Evolutionary conservation across 1,139 yeast species (phyloP).

Genomic region (Groenewaldozyma auringiensis): DNA sequence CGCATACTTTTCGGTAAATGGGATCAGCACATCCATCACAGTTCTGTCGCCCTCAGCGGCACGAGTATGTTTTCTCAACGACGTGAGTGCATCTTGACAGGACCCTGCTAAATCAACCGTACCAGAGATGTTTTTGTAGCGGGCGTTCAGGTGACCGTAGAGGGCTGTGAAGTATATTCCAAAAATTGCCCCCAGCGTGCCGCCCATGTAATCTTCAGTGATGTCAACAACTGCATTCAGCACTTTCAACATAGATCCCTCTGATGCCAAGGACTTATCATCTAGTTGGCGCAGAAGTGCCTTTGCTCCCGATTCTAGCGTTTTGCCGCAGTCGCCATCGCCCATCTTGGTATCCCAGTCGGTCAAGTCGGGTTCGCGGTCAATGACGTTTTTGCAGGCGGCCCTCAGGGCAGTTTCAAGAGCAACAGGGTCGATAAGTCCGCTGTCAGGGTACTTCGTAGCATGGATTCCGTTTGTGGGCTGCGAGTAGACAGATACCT

Average conservation of each 20-base stretch:
- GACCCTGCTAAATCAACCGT: constrained; percentile 18
- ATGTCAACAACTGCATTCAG: constrained; percentile 30
- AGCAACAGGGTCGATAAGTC: constrained; percentile 30
- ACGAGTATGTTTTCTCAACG: constrained; percentile 38
- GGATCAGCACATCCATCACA: constrained; percentile 47
- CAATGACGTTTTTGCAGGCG: constrained; percentile 36
- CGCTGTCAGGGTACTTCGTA: constrained; percentile 16
- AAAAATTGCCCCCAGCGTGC: constrained; percentile 45
- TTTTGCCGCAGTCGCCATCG: constrained; percentile 48
- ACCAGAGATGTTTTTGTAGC: constrained; percentile 18
- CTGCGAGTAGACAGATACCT: constrained; percentile 7
- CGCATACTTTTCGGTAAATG: constrained; percentile 35
- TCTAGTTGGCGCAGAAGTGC: constrained; percentile 34
- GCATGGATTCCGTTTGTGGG: not conserved
- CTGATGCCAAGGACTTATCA: constrained; percentile 24
- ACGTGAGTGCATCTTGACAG: constrained; percentile 29
- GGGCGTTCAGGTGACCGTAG: constrained; percentile 30
- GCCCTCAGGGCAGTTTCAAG: constrained; percentile 31
- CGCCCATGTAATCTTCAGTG: constrained; percentile 48
- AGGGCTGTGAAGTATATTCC: constrained; percentile 43
- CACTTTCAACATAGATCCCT: constrained; percentile 21
- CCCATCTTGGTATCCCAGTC: constrained; percentile 46
- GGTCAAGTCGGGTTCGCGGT: constrained; percentile 40
- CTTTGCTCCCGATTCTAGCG: constrained; percentile 39
- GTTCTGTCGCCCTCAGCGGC: constrained; percentile 48